Evolutionary conservation across 768 basidiomycete species (phyloP), one percentile per base, ranked within the genome.

Genomic region (Chalciporus pseudorubinellus): DNA sequence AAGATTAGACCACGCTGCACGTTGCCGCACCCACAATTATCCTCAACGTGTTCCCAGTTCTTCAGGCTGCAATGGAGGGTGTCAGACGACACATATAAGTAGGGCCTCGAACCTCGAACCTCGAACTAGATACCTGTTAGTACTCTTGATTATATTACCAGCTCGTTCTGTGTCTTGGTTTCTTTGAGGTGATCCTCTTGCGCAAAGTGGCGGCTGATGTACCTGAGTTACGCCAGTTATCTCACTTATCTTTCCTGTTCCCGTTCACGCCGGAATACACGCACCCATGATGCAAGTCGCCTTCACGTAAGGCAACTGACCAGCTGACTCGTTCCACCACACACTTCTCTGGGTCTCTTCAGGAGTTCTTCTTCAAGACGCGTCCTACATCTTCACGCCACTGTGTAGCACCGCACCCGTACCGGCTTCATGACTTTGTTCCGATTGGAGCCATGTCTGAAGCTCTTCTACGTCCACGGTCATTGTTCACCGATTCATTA

Each of bases 351-450:
- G 33, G 33, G 33, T 4, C 14, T 34, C 33, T 34, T 34, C 3
- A 9, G 14, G 33, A 9, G 44, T 72, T 69, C 63, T 67, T 71
- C 53, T 66, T 62, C n/a, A n/a, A n/a, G 58, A 69, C 26, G 48
- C 34, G n/a, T 11, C 4, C 34, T 20, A 66, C 46, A 72, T 70
- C 55, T 63, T 64, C 45, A 61, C 59, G n/a, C 65, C 66, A 48
- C 68, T 70, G 56, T 67, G 65, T 21, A 65, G 47, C 31, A 16
- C 68, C 38, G 66, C 66, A 2, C 68, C 65, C 2, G 67, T n/a
- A n/a, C n/a, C n/a, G n/a, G n/a, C n/a, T n/a, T n/a, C n/a, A 67
- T 55, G 51, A 52, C 68, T 68, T 56, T 66, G 52, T 33, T 67
- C 67, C 42, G 60, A 60, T 21, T 63, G 57, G 8, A 70, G 59